phyloP scores from a whole-genome alignment of 305 asterid species.

The Fraxinus greggii region DNA sequence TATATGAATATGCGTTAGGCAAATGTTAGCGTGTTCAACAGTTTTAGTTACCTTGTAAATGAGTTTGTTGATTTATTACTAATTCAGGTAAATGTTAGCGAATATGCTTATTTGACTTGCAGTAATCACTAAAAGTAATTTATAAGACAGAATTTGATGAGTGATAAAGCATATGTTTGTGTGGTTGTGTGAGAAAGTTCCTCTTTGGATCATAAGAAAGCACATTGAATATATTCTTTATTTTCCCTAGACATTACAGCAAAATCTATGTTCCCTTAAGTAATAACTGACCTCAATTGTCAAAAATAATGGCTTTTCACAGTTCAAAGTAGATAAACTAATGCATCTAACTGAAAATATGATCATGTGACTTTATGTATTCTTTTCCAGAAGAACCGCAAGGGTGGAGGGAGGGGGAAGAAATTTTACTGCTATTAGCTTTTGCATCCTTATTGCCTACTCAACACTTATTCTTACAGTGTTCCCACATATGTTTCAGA shows the following conservation, averaged over 20 bases:
- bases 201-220: background rate
- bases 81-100: constrained; percentile 30
- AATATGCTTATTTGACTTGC: constrained; percentile 33
- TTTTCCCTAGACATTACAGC: background rate
- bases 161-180: constrained; percentile 1
- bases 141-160: background rate
- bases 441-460: constrained; percentile 3
- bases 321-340: constrained; percentile 4
- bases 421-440: constrained; percentile 2
- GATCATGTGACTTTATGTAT: background rate
- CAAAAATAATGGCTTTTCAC: constrained; percentile 4
- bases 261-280: background rate
- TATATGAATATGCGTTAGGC: background rate
- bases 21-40: background rate
- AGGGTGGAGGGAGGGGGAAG: background rate
- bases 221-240: background rate
- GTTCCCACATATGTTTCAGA: background rate
- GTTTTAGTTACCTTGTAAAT: background rate
- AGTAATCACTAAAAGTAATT: background rate
- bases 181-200: constrained; percentile 5
- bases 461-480: background rate
- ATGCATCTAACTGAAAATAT: background rate
- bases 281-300: background rate
- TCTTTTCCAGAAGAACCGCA: background rate
- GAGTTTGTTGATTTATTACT: background rate